These are phyloP conservation scores for Didymella pinodella DNA, from an alignment of 2,329 filamentous ascomycete genomes.

Conservation along the genomic window DNA sequence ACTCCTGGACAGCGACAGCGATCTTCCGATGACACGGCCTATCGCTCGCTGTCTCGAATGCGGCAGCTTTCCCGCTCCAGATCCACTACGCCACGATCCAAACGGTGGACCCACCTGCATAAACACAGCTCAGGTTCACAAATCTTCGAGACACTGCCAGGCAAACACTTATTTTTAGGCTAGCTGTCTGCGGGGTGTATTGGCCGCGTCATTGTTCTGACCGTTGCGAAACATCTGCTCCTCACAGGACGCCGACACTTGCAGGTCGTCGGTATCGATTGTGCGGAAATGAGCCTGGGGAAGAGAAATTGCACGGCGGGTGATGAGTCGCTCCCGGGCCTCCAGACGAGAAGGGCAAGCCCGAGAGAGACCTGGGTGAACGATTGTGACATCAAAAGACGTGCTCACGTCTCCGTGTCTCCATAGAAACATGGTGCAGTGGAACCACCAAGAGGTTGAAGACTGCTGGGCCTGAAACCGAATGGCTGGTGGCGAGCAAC, in stretches of 20 bases:
- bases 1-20: slow-evolving; percentile 1
- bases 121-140: slow-evolving; percentile 14
- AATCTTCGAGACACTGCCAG: slow-evolving; percentile 20
- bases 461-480: slow-evolving; percentile 10
- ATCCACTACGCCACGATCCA: slow-evolving; percentile 13
- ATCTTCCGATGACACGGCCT: slow-evolving; percentile 11
- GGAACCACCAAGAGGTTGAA: slow-evolving; percentile 18
- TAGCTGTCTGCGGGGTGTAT: slow-evolving; percentile 13
- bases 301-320: slow-evolving; percentile 21
- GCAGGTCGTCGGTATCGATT: slow-evolving; percentile 11
- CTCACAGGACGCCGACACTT: background rate
- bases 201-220: slow-evolving; percentile 18
- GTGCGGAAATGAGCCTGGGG: slow-evolving; percentile 16
- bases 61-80: slow-evolving; percentile 18
- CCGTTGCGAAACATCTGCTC: slow-evolving; percentile 8
- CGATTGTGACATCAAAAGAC: slow-evolving; percentile 22
- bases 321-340: slow-evolving; percentile 16
- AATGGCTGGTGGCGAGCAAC: slow-evolving; percentile 16
- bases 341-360: slow-evolving; percentile 20
- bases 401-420: slow-evolving; percentile 19
- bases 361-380: slow-evolving; percentile 6
- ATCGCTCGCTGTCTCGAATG: slow-evolving; percentile 1
- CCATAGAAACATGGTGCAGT: slow-evolving; percentile 23
- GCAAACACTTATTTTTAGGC: slow-evolving; percentile 20
- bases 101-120: slow-evolving; percentile 18